Evolutionary conservation across 495 filamentous ascomycete genomes (phyloP).

Genomic region (Xylaria castorea): DNA sequence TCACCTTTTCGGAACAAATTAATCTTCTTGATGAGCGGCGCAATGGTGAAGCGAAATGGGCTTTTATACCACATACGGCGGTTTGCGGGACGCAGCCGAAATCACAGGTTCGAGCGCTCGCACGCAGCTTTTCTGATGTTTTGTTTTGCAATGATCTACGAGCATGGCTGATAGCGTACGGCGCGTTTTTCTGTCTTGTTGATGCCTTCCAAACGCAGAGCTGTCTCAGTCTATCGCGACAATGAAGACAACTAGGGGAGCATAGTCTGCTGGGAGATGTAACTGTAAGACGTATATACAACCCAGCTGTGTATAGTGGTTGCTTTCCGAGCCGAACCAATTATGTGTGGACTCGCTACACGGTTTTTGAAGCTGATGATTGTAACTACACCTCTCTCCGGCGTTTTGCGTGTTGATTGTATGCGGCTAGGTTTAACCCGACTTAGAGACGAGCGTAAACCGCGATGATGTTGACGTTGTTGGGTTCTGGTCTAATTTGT

Average conservation of each 20-base stretch:
- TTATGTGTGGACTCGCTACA: not conserved
- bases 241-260: conserved; percentile 10
- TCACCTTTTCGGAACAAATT: conserved; percentile 20
- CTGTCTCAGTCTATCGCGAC: conserved; percentile 12
- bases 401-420: not conserved
- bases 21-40: conserved; percentile 25
- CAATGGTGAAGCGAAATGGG: conserved; percentile 24
- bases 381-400: not conserved
- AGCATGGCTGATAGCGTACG: conserved; percentile 16
- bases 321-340: not conserved
- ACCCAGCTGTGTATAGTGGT: conserved; percentile 15
- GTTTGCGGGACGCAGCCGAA: conserved; percentile 15
- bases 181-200: conserved; percentile 21
- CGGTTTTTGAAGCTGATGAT: not conserved
- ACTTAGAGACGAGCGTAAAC: not conserved
- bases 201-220: conserved; percentile 5
- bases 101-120: conserved; percentile 21
- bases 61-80: conserved; percentile 29
- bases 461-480: not conserved
- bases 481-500: not conserved
- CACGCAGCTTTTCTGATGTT: conserved; percentile 5
- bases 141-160: conserved; percentile 28
- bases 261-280: conserved; percentile 19
- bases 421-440: not conserved
- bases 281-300: conserved; percentile 24